phyloP scores from a whole-genome alignment of 2,329 filamentous ascomycete species.

The Lasiodiplodia citricola region DNA sequence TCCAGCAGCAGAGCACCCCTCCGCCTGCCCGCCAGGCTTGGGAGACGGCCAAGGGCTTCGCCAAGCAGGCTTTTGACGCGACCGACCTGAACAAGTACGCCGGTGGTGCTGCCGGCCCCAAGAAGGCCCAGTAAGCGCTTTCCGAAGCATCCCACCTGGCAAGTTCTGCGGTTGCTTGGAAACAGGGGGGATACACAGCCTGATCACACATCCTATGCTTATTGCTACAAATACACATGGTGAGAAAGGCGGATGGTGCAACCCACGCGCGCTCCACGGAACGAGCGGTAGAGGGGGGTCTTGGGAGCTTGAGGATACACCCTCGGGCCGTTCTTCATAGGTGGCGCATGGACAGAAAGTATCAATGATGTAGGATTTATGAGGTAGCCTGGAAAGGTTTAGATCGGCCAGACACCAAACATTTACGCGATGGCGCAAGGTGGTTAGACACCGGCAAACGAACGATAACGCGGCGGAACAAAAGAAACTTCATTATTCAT shows the following conservation, averaged over 20 bases:
- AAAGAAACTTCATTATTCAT: neutral
- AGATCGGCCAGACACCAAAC: neutral
- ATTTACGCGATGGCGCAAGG: neutral
- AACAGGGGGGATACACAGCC: neutral
- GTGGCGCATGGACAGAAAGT: neutral
- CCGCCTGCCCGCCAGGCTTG: slow-evolving; percentile 79
- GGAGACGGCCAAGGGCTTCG: slow-evolving; percentile 75
- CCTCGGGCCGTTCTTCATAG: neutral
- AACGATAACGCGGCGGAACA: neutral
- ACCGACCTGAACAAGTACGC: slow-evolving; percentile 81
- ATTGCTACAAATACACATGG: neutral
- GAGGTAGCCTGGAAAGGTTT: neutral
- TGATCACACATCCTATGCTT: neutral
- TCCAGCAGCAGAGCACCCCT: slow-evolving; percentile 85
- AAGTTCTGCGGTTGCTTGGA: slow-evolving; percentile 1
- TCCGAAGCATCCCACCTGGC: neutral
- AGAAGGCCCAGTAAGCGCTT: slow-evolving; percentile 66
- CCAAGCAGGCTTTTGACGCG: slow-evolving; percentile 75
- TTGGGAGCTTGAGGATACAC: slow-evolving; percentile 1
- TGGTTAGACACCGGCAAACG: neutral
- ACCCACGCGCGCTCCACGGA: neutral
- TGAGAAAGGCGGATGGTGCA: neutral
- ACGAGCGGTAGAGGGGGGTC: neutral
- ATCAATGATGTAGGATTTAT: neutral
- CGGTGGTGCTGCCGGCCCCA: slow-evolving; percentile 60